Conservation (phyloP, 75 land plant species). For the Gnetum montanum region DNA sequence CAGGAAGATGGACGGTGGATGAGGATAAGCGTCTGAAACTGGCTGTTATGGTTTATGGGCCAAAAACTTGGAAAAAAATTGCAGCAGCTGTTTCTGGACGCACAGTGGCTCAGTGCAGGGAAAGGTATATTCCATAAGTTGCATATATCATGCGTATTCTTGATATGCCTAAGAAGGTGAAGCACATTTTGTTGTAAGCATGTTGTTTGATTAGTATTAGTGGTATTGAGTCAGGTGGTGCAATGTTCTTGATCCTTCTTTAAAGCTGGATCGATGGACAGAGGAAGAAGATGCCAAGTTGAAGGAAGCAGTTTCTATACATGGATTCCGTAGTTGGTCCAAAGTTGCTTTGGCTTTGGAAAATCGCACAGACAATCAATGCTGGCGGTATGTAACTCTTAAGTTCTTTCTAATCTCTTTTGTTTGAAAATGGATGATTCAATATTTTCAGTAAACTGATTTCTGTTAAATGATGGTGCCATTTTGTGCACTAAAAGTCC, state of each 20-base stretch:
- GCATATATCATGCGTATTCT: not conserved
- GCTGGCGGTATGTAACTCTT: constrained; percentile 66
- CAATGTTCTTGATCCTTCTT: constrained; percentile 77
- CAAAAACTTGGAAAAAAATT: constrained; percentile 67
- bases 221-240: constrained; percentile 68
- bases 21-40: constrained; percentile 82
- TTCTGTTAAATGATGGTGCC: too few species aligned
- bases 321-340: constrained; percentile 80
- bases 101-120: constrained; percentile 83
- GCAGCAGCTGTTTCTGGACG: constrained; percentile 84
- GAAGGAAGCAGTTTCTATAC: constrained; percentile 40
- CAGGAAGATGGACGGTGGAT: constrained; percentile 68
- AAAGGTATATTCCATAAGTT: constrained; percentile 78
- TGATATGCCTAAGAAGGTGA: not conserved
- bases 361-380: constrained; percentile 83
- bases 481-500: too few species aligned
- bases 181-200: not conserved
- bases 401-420: not conserved
- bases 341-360: constrained; percentile 61
- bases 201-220: too few species aligned
- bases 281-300: constrained; percentile 70
- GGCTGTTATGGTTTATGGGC: constrained; percentile 74
- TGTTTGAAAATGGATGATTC: too few species aligned
- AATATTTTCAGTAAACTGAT: too few species aligned
- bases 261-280: constrained; percentile 72